phyloP scores from a whole-genome alignment of 2,329 filamentous ascomycete genomes.

The Fusarium sarcochroum region DNA sequence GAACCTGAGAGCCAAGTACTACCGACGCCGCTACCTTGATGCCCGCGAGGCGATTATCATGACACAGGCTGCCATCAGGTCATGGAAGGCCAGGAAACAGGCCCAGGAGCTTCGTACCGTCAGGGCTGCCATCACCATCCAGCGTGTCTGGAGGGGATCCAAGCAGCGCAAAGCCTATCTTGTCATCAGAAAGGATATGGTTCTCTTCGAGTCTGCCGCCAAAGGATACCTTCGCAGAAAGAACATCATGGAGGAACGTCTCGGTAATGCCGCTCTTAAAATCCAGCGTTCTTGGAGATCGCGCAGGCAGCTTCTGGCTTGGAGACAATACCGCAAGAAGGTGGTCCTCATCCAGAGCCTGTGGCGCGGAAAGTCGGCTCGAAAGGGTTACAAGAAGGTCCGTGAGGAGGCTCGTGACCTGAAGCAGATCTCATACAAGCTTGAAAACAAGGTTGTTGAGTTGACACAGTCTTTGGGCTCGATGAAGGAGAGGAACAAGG shows the following conservation, averaged over 20 bases:
- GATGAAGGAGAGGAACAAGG: conserved; percentile 95
- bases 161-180: conserved; percentile 88
- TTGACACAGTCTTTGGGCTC: conserved; percentile 93
- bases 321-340: conserved; percentile 92
- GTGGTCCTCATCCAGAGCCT: conserved; percentile 91
- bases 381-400: conserved; percentile 87
- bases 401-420: conserved; percentile 97
- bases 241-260: conserved; percentile 92
- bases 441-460: conserved; percentile 99
- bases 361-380: conserved; percentile 88
- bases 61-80: conserved; percentile 84
- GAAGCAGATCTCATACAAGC: conserved; percentile 99
- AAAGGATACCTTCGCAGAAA: conserved; percentile 94
- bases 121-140: conserved; percentile 93
- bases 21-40: conserved; percentile 90
- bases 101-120: conserved; percentile 85
- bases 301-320: conserved; percentile 81
- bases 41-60: conserved; percentile 84
- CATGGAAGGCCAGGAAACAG: conserved; percentile 80
- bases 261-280: conserved; percentile 89
- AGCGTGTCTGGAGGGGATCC: conserved; percentile 93
- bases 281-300: conserved; percentile 94
- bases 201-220: conserved; percentile 88
- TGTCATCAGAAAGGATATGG: conserved; percentile 83
- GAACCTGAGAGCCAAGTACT: conserved; percentile 96